Evolutionary conservation across 1,139 yeast genomes (phyloP), one percentile per base, ranked within the genome.

Genomic region (Geotrichum reessii): DNA sequence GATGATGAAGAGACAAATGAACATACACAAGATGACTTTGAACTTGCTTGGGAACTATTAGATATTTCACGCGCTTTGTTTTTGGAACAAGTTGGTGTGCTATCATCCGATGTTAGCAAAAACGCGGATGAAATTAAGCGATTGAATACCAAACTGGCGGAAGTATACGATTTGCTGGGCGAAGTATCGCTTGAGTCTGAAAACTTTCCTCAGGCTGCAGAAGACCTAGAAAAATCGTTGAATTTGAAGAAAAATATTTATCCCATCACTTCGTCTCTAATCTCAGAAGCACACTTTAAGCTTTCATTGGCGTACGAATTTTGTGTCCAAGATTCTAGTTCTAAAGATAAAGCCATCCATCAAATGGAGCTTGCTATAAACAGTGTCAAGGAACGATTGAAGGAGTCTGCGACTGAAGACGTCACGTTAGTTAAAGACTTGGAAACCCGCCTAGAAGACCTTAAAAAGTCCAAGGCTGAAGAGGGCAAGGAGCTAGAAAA

Each of bases 141-240:
- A 28, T 64, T 76, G 46, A 74, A 78, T 59, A 76, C 78, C 64
- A 85, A 83, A 64, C 76, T 92, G 37, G 84, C 95, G 0, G 95
- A 89, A 61, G 82, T 86, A 0, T 87, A 84, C 68, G 95, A 87
- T 68, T 73, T 92, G 8, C 76, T 91, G 22, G 98, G 98, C 24
- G 98, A 93, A 70, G 87, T 92, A 6, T 86, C 96, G 0, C 75
- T 91, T 48, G 97, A 91, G 69, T 84, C 92, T 53, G 79, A 91
- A 65, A 88, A 89, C 71, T 89, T 89, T 69, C 74, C 76, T 14
- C 96, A 89, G 71, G 88, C 96, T 0, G 82, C 85, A 0, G 76
- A 74, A 25, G 97, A 91, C 70, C 80, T 88, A 59, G 74, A 76
- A 52, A 73, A 79, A 14, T 77, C 89, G 56, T 77, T 87, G 50